Base-by-base conservation (phyloP, 2,329 filamentous ascomycete genomes). In the Diaporthe humulicola region DNA sequence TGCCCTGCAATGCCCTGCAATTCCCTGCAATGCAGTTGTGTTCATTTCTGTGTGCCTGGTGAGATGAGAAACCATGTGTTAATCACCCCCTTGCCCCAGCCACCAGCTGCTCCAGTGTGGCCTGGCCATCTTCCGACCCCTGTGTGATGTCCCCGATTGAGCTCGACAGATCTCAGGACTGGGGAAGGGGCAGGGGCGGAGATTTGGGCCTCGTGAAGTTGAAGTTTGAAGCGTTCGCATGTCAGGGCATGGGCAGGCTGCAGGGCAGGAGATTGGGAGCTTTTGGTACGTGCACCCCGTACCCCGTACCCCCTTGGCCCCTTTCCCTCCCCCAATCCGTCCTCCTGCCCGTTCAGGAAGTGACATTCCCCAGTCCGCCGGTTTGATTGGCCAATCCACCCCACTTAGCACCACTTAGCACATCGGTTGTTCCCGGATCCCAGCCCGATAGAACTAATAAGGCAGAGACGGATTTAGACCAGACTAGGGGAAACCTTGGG, bases 291-390 rank as follows among this genome's bases (percentile, higher is more conserved):
- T 54, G 25, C 42, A 28, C 57, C 61, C 9, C n/a, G 40, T 30
- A 6, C 9, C 40, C 25, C 38, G 45, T 52, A 52, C 33, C 22
- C 15, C 60, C 40, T 19, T 56, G 15, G 25, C 42, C 70, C 70
- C 48, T 64, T 72, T 25, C 30, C 28, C 30, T 14, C 5, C 52
- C 30, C 36, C 45, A 38, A 40, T 19, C 36, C 45, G 45, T 64
- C 58, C 64, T 69, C 70, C 70, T 72, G 58, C 70, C 70, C 70
- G 45, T 72, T 72, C 60, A 33, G 70, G 70, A 72, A 64, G 57
- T 38, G 33, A 54, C 45, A 36, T 4, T 40, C 64, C 45, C 48
- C 64, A 54, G 25, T n/a, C 56, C 36, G 30, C 12, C 33, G 19
- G 30, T 61, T 36, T 50, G 40, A 71, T 71, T 71, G 69, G 69